phyloP scores from a whole-genome alignment of 1,139 yeast species.

The Yamadazyma blattariae region DNA sequence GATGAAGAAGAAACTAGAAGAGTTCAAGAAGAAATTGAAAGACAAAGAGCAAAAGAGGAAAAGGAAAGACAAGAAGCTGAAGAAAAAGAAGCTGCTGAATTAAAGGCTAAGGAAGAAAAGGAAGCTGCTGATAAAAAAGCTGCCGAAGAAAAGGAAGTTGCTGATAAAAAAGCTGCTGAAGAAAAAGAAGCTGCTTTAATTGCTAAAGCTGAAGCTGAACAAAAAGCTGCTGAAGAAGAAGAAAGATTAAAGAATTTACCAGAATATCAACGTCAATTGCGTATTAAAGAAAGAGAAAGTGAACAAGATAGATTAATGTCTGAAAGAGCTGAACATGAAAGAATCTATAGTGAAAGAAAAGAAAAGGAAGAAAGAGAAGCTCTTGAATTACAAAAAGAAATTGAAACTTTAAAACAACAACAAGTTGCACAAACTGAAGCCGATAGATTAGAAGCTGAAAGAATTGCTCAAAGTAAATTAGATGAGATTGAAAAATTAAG shows the following conservation, averaged over 20 bases:
- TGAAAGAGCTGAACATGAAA: slow-evolving; percentile 28
- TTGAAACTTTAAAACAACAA: slow-evolving; percentile 27
- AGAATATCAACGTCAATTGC: slow-evolving; percentile 25
- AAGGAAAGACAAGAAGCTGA: slow-evolving; percentile 28
- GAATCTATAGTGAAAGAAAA: slow-evolving; percentile 24
- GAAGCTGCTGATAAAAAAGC: slow-evolving; percentile 16
- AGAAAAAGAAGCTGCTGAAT: slow-evolving; percentile 29
- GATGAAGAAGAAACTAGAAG: slow-evolving; percentile 32
- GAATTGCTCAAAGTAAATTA: slow-evolving; percentile 30
- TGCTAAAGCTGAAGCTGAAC: slow-evolving; percentile 18
- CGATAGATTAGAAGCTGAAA: slow-evolving; percentile 31
- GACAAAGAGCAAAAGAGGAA: slow-evolving; percentile 32
- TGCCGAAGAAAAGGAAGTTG: slow-evolving; percentile 13
- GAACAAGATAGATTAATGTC: slow-evolving; percentile 25
- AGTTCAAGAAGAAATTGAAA: slow-evolving; percentile 28
- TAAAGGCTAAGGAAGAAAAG: slow-evolving; percentile 17
- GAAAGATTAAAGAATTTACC: slow-evolving; percentile 21
- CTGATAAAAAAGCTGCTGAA: slow-evolving; percentile 16
- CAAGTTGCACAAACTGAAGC: slow-evolving; percentile 22
- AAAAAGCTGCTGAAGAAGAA: slow-evolving; percentile 21
- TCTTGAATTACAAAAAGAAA: slow-evolving; percentile 25
- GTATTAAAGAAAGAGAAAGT: slow-evolving; percentile 25
- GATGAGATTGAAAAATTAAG: slow-evolving; percentile 34
- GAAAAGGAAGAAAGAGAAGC: slow-evolving; percentile 25
- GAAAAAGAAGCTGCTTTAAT: slow-evolving; percentile 13